Evolutionary conservation across 2,329 filamentous ascomycete genomes (phyloP).

Genomic region (Alternaria postmessia): DNA sequence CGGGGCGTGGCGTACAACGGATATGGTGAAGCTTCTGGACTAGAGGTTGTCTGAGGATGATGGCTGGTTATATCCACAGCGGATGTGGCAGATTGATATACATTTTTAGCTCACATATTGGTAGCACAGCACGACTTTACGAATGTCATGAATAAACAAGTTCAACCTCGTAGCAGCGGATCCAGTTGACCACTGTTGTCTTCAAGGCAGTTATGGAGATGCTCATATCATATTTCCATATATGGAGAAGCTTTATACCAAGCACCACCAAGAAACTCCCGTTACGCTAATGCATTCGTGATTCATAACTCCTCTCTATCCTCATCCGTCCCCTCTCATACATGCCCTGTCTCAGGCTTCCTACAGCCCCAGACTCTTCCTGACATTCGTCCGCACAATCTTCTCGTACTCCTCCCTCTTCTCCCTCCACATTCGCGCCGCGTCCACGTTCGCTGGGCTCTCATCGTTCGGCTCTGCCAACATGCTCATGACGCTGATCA

Average conservation of each 20-base stretch:
- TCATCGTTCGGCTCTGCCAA: constrained; percentile 94
- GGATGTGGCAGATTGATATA: no score
- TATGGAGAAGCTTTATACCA: neutral
- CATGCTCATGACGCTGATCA: constrained; percentile 91
- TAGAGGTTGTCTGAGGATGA: constrained; percentile 53
- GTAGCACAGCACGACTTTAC: neutral
- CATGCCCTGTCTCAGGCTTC: neutral
- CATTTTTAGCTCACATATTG: neutral
- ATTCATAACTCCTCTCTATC: neutral
- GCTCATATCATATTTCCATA: neutral
- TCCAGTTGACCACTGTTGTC: neutral
- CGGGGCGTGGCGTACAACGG: constrained; percentile 68
- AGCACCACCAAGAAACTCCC: constrained; percentile 10
- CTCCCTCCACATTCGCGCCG: constrained; percentile 85
- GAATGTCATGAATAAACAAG: neutral
- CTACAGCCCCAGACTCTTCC: constrained; percentile 49
- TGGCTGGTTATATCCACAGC: neutral
- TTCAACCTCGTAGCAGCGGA: neutral
- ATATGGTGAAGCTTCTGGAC: constrained; percentile 62
- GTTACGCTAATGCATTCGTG: constrained; percentile 25
- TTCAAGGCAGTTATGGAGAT: neutral
- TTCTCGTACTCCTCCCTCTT: constrained; percentile 81
- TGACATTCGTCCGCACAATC: constrained; percentile 68
- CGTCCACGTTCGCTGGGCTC: constrained; percentile 93
- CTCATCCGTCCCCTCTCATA: neutral